Conservation (phyloP, 805 yeast species). For the Starmerella apicola region DNA sequence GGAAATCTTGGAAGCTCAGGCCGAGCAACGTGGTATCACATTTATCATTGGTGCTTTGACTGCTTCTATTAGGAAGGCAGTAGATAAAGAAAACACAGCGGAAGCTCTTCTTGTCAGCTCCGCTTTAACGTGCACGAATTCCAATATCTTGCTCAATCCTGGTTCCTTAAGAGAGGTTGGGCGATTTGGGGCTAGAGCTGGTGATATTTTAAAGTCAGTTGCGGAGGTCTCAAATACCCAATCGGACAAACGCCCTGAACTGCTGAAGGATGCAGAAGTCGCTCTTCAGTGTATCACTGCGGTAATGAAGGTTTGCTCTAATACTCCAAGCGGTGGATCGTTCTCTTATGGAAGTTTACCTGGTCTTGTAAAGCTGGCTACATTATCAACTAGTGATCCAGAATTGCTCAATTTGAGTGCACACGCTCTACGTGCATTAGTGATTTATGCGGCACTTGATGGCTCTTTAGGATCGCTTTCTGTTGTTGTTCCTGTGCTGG, state of each 20-base stretch:
- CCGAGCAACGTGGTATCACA: conserved; percentile 8
- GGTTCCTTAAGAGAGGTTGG: conserved; percentile 5
- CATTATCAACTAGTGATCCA: neutral
- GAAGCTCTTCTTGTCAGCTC: conserved; percentile 15
- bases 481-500: conserved; percentile 13
- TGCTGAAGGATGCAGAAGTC: conserved; percentile 25
- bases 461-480: conserved; percentile 7
- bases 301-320: conserved; percentile 29
- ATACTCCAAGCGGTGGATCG: conserved; percentile 8
- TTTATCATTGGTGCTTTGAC: conserved; percentile 14
- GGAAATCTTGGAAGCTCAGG: conserved; percentile 17
- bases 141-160: conserved; percentile 5
- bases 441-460: conserved; percentile 13
- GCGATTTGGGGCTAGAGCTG: conserved; percentile 19
- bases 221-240: neutral
- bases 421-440: conserved; percentile 10
- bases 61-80: conserved; percentile 13
- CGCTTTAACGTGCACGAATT: conserved; percentile 15
- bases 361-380: conserved; percentile 2
- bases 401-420: neutral
- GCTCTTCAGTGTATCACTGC: conserved; percentile 53
- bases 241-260: no score
- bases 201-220: conserved; percentile 19
- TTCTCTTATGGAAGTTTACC: conserved; percentile 17
- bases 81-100: conserved; percentile 7